Conservation (phyloP, 331 rosid genomes). For the Telfairia occidentalis region DNA sequence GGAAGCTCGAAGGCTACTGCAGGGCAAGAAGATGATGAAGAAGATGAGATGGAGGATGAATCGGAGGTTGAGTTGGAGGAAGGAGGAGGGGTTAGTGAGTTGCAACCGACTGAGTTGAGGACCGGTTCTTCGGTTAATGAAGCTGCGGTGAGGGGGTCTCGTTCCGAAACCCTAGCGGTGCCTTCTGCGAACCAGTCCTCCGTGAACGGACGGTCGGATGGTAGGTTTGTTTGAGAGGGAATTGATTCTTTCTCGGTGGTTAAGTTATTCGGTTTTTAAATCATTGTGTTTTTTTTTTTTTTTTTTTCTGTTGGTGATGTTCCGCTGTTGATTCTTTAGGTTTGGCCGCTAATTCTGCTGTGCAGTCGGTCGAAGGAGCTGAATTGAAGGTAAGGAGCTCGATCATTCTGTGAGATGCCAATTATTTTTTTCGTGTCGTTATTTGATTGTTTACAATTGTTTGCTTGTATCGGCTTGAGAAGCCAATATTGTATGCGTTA, state of each 20-base stretch:
- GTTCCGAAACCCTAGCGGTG: slow-evolving; percentile 60
- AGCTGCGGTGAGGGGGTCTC: slow-evolving; percentile 8
- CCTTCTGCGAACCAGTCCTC: slow-evolving; percentile 20
- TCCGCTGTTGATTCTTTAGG: slow-evolving; percentile 34
- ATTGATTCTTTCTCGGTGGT: not conserved
- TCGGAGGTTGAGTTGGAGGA: slow-evolving; percentile 11
- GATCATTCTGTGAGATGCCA: not conserved
- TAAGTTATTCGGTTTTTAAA: not conserved
- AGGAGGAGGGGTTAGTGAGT: slow-evolving; percentile 16
- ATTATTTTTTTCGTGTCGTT: not conserved
- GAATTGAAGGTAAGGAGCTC: slow-evolving; percentile 51
- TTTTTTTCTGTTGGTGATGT: not conserved
- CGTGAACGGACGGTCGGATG: slow-evolving; percentile 27
- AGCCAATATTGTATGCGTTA: not conserved
- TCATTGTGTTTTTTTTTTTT: not conserved
- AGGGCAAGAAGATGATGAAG: slow-evolving; percentile 2
- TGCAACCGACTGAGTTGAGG: slow-evolving; percentile 12
- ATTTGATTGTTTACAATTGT: not conserved
- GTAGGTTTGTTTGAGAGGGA: slow-evolving; percentile 21
- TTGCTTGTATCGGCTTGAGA: not conserved
- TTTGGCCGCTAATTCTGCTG: slow-evolving; percentile 24
- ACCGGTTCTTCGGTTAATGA: slow-evolving; percentile 5
- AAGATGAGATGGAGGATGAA: slow-evolving; percentile 15
- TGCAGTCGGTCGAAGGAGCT: slow-evolving; percentile 24
- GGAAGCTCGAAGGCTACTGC: slow-evolving; percentile 18